Evolutionary conservation across 169 alveolate species (phyloP).

Genomic region (Plasmodium fragile): DNA sequence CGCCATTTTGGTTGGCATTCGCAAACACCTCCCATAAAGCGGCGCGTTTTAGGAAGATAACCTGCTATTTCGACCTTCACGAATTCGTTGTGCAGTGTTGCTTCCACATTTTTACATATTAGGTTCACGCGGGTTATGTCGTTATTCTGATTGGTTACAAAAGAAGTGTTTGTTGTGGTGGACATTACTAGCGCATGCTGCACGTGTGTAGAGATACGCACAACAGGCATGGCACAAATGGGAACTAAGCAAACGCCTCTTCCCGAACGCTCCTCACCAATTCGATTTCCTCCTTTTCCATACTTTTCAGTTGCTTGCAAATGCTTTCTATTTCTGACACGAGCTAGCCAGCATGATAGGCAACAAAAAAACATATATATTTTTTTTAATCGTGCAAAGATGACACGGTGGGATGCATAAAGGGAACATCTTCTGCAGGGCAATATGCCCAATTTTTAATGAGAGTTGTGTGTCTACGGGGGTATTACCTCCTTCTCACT

Average conservation of each 20-base stretch:
- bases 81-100: constrained; percentile 68
- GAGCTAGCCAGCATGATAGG: constrained; percentile 22
- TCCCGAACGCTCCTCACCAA: constrained; percentile 23
- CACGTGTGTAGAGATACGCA: neutral
- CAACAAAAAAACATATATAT: neutral
- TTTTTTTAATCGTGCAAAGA: neutral
- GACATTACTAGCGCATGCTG: neutral
- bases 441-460: neutral
- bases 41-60: neutral
- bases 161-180: neutral
- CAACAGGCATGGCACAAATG: neutral
- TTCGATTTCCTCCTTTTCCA: constrained; percentile 75
- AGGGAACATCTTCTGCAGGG: neutral
- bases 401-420: neutral
- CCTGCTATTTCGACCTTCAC: constrained; percentile 77
- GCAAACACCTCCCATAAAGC: neutral
- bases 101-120: constrained; percentile 73
- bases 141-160: constrained; percentile 29
- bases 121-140: constrained; percentile 64
- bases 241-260: neutral
- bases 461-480: neutral
- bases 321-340: constrained; percentile 52
- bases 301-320: constrained; percentile 54
- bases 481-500: constrained; percentile 69
- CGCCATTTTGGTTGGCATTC: neutral